Evolutionary conservation across 371 early-diverging fungal genomes (phyloP), one percentile per base, ranked within the genome.

Genomic region (Blakeslea trispora): DNA sequence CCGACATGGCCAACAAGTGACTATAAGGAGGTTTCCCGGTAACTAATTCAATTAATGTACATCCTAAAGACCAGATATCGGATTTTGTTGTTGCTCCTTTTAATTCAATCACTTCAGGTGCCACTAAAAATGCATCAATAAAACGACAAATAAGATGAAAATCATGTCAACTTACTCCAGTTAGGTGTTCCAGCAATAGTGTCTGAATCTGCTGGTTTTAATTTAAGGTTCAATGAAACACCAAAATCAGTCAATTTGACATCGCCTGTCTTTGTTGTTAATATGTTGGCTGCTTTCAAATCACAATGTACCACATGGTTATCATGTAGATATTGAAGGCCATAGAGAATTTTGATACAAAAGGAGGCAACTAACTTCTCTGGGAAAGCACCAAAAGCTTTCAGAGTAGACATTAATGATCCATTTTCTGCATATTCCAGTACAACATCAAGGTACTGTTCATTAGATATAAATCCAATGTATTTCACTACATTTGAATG

Each of bases 221-320:
- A 63, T 67, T 90, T 81, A 37, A 92, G 77, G 46, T 93, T 92
- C n/a, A 94, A 72, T 13, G 91, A 89, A 1, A 92, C 95, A 42
- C 97, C 98, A 73, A 97, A 97, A 64, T 97, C 98, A 0, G 97
- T 92, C n/a, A 97, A 72, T 69, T 97, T 97, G 23, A 95, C 93
- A 55, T 88, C 86, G 0, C 96, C 98, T 23, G 91, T 86, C 63
- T 96, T 96, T 13, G 96, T 97, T 0, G 95, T 91, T 59, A 96
- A 67, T 47, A 97, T 93, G 67, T 97, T 97, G 68, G 93, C 95
- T 1, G 93, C 94, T 69, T 99, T 99, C 46, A 99, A 74, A 74
- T 99, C 99, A 55, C 99, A 88, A 72, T 99, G 99, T 3, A 91
- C 91, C 3, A 91, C 89, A 51, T 83, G 85, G 63, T 93, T 90